Evolutionary conservation across 2,329 filamentous ascomycete species (phyloP).

Genomic region (Microcyclospora pomicola): DNA sequence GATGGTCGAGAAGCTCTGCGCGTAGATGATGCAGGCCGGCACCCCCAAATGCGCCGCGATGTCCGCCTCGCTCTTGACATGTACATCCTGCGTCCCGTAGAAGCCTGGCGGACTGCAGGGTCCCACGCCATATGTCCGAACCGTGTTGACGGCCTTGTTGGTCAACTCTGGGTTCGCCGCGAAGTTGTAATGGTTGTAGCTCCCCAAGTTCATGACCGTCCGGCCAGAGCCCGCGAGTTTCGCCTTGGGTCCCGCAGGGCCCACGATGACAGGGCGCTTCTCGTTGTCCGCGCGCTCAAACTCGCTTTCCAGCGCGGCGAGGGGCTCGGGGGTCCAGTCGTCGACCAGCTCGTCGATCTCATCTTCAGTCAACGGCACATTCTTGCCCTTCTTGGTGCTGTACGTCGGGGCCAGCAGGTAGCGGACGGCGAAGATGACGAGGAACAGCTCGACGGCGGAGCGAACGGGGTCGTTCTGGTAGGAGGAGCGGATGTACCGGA

Average conservation of each 20-base stretch:
- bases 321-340: slow-evolving; percentile 88
- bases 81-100: slow-evolving; percentile 95
- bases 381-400: slow-evolving; percentile 77
- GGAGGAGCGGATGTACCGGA: slow-evolving; percentile 90
- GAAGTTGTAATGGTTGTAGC: slow-evolving; percentile 97
- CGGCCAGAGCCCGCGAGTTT: slow-evolving; percentile 57
- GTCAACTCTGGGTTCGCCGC: slow-evolving; percentile 84
- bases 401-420: slow-evolving; percentile 89
- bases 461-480: slow-evolving; percentile 96
- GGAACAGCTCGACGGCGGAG: slow-evolving; percentile 80
- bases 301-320: slow-evolving; percentile 59
- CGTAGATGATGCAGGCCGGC: slow-evolving; percentile 83
- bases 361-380: slow-evolving; percentile 80
- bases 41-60: slow-evolving; percentile 82
- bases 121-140: slow-evolving; percentile 90
- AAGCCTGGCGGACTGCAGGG: slow-evolving; percentile 95
- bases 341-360: slow-evolving; percentile 96
- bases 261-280: slow-evolving; percentile 73
- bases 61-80: slow-evolving; percentile 91
- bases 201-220: slow-evolving; percentile 84
- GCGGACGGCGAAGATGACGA: slow-evolving; percentile 89
- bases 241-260: slow-evolving; percentile 77
- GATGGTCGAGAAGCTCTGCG: slow-evolving; percentile 91
- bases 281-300: slow-evolving; percentile 75
- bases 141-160: slow-evolving; percentile 84